phyloP scores from a whole-genome alignment of 1,284 basidiomycete species.

The Inonotus hispidus region DNA sequence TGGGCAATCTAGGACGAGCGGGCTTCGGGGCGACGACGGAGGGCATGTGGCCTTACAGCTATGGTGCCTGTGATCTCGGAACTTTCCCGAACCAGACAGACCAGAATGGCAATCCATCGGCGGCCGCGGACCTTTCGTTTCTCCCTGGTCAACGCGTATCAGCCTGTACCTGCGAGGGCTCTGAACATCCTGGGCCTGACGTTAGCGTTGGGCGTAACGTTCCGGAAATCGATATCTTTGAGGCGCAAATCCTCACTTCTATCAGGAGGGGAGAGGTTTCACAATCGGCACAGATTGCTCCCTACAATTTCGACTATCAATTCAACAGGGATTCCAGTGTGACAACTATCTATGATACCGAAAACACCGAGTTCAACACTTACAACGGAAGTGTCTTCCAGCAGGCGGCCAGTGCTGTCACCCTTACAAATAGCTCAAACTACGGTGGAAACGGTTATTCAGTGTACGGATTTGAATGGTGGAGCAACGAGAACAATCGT shows the following conservation, averaged over 20 bases:
- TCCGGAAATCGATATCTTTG: slow-evolving; percentile 53
- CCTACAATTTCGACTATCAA: slow-evolving; percentile 35
- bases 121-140: slow-evolving; percentile 35
- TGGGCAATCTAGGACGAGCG: slow-evolving; percentile 42
- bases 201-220: slow-evolving; percentile 39
- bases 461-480: slow-evolving; percentile 38
- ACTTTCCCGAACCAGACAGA: slow-evolving; percentile 38
- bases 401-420: slow-evolving; percentile 38
- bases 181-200: slow-evolving; percentile 49
- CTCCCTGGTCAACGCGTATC: slow-evolving; percentile 43
- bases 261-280: slow-evolving; percentile 31
- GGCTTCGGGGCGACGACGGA: slow-evolving; percentile 44
- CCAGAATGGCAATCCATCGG: slow-evolving; percentile 22
- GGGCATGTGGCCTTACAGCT: slow-evolving; percentile 39
- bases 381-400: slow-evolving; percentile 47
- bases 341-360: slow-evolving; percentile 30
- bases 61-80: slow-evolving; percentile 40
- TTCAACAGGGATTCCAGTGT: slow-evolving; percentile 29
- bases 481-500: slow-evolving; percentile 31
- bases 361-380: slow-evolving; percentile 32
- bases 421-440: slow-evolving; percentile 28
- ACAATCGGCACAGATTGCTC: slow-evolving; percentile 39
- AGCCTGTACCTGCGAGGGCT: slow-evolving; percentile 39
- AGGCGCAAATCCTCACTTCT: slow-evolving; percentile 35
- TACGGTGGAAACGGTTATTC: slow-evolving; percentile 28